phyloP scores from a whole-genome alignment of 495 filamentous ascomycete species.

The Chaetomium tenue region DNA sequence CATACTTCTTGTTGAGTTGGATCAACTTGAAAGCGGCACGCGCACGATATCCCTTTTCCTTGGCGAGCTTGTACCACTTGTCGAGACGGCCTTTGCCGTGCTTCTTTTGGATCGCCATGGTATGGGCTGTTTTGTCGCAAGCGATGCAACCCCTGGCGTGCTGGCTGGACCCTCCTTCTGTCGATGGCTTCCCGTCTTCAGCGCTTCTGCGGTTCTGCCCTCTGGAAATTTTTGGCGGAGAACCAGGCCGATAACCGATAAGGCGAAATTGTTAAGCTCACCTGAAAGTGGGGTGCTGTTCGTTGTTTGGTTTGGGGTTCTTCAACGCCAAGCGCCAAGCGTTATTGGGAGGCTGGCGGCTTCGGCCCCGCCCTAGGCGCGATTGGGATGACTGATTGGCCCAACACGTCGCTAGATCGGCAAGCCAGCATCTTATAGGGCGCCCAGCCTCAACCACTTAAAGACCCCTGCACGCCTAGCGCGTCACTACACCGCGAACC shows the following conservation, averaged over 20 bases:
- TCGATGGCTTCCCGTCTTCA: slow-evolving; percentile 1
- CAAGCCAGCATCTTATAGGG: slow-evolving; percentile 6
- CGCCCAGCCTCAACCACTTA: slow-evolving; percentile 20
- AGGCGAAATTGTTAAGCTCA: slow-evolving; percentile 18
- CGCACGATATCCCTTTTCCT: slow-evolving; percentile 97
- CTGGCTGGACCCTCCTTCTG: slow-evolving; percentile 13
- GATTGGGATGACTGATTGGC: slow-evolving; percentile 31
- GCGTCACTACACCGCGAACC: slow-evolving; percentile 32
- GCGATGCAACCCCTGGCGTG: slow-evolving; percentile 12
- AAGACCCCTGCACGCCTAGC: slow-evolving; percentile 17
- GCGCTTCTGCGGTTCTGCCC: no score
- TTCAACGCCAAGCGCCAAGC: no score
- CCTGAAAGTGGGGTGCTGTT: slow-evolving; percentile 13
- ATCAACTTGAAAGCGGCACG: slow-evolving; percentile 98
- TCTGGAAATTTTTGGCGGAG: slow-evolving; percentile 28
- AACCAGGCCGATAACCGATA: slow-evolving; percentile 33
- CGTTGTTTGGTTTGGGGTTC: background rate
- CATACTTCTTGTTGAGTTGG: slow-evolving; percentile 98
- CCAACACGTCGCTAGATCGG: slow-evolving; percentile 25
- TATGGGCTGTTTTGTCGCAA: slow-evolving; percentile 19
- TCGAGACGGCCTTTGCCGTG: slow-evolving; percentile 98
- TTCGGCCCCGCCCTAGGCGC: slow-evolving; percentile 12
- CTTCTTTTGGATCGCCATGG: slow-evolving; percentile 98
- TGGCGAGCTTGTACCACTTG: slow-evolving; percentile 87
- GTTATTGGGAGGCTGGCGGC: background rate